Evolutionary conservation across 73 alveolate genomes (phyloP).

Genomic region (Tetrahymena elliotti): DNA sequence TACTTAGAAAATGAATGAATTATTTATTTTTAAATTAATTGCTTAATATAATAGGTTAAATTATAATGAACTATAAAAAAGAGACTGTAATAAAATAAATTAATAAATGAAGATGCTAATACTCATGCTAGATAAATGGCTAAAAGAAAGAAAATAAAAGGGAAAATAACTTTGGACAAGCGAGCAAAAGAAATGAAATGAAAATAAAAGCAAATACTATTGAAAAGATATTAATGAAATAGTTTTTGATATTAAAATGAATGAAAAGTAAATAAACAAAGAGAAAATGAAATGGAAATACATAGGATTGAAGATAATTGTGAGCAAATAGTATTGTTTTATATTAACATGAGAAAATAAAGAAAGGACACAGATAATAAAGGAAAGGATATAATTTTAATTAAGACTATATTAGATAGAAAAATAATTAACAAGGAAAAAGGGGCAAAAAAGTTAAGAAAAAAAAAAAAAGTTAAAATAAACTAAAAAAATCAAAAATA

Average conservation of each 20-base stretch:
- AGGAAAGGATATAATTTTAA: not conserved
- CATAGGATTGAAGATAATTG: not conserved
- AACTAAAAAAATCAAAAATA: not conserved
- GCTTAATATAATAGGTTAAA: no score
- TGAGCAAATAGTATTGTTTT: not conserved
- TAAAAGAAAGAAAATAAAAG: not conserved
- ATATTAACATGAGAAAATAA: not conserved
- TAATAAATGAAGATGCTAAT: no score
- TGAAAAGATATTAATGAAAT: not conserved
- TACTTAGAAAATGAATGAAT: no score
- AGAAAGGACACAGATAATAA: not conserved
- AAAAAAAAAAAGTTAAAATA: not conserved
- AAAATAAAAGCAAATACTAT: no score
- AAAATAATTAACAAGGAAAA: not conserved
- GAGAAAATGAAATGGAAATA: not conserved
- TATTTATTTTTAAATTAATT: no score
- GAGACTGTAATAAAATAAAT: no score
- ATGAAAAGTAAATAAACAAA: not conserved
- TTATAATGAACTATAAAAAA: no score
- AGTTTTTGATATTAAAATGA: not conserved
- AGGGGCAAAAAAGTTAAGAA: constrained; percentile 1
- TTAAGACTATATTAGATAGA: not conserved
- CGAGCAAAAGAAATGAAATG: not conserved
- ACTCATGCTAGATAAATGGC: not conserved
- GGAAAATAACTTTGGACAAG: not conserved